Conservation (phyloP, 306 rosid genomes). For the Dryas drummondii region DNA sequence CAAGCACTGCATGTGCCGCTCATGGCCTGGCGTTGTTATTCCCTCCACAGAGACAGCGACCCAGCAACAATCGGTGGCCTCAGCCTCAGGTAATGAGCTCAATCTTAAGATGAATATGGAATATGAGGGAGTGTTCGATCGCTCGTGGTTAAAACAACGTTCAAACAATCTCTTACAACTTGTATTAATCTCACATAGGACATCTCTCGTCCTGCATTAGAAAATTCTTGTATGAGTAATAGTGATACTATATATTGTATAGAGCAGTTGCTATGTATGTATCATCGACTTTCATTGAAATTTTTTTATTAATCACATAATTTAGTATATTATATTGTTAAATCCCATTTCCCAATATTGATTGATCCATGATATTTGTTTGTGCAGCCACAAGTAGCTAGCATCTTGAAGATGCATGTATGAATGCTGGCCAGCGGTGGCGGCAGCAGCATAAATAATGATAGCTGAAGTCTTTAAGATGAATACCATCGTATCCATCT, state of each 20-base stretch:
- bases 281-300: too few species aligned
- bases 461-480: not conserved
- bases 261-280: too few species aligned
- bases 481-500: constrained; percentile 27
- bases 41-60: constrained; percentile 1
- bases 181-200: too few species aligned
- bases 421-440: constrained; percentile 23
- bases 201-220: too few species aligned
- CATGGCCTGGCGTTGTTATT: constrained; percentile 67
- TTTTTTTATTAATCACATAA: too few species aligned
- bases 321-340: too few species aligned
- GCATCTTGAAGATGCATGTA: constrained; percentile 27
- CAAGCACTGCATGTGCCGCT: constrained; percentile 65
- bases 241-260: too few species aligned
- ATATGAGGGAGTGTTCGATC: too few species aligned
- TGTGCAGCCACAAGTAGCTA: constrained; percentile 37
- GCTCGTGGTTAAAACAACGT: too few species aligned
- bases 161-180: too few species aligned
- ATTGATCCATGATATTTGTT: constrained; percentile 23
- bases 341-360: not conserved
- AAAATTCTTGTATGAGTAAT: too few species aligned
- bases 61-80: constrained; percentile 9
- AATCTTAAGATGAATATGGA: too few species aligned
- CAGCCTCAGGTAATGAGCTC: constrained; percentile 6
- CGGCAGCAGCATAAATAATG: not conserved